Conservation (phyloP, 805 yeast species). For the Sugiyamaella marilandica region DNA sequence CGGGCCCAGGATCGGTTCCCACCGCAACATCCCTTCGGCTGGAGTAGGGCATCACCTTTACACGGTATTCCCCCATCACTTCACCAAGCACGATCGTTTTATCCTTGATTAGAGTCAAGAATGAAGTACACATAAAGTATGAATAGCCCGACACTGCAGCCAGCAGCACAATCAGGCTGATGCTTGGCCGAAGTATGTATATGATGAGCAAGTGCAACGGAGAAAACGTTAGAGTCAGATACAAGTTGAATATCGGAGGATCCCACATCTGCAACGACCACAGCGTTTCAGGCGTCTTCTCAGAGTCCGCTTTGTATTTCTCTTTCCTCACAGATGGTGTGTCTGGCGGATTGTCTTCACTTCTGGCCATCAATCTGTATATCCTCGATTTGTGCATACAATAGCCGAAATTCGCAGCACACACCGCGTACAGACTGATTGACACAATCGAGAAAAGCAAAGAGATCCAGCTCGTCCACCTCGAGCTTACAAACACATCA, state of each 20-base stretch:
- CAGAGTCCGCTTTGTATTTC: slow-evolving; percentile 2
- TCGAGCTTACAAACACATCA: not conserved
- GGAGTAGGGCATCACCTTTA: slow-evolving; percentile 49
- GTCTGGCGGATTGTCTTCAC: slow-evolving; percentile 20
- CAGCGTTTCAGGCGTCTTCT: slow-evolving; percentile 12
- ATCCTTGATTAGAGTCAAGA: slow-evolving; percentile 48
- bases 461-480: not conserved
- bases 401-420: slow-evolving; percentile 16
- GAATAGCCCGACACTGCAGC: slow-evolving; percentile 32
- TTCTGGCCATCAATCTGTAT: slow-evolving; percentile 23
- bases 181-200: slow-evolving; percentile 34
- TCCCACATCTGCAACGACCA: slow-evolving; percentile 65
- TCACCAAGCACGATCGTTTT: slow-evolving; percentile 57
- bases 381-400: slow-evolving; percentile 13
- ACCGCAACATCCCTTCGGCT: slow-evolving; percentile 55
- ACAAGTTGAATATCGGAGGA: slow-evolving; percentile 55
- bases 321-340: slow-evolving; percentile 24
- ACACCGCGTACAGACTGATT: slow-evolving; percentile 6
- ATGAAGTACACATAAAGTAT: slow-evolving; percentile 40
- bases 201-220: slow-evolving; percentile 51
- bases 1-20: slow-evolving; percentile 30
- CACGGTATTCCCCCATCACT: slow-evolving; percentile 56
- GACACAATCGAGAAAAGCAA: not conserved
- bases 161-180: slow-evolving; percentile 38
- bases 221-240: slow-evolving; percentile 50